These are phyloP conservation scores for Trametes pubescens DNA, from an alignment of 1,284 basidiomycete species.

Conservation along the genomic window DNA sequence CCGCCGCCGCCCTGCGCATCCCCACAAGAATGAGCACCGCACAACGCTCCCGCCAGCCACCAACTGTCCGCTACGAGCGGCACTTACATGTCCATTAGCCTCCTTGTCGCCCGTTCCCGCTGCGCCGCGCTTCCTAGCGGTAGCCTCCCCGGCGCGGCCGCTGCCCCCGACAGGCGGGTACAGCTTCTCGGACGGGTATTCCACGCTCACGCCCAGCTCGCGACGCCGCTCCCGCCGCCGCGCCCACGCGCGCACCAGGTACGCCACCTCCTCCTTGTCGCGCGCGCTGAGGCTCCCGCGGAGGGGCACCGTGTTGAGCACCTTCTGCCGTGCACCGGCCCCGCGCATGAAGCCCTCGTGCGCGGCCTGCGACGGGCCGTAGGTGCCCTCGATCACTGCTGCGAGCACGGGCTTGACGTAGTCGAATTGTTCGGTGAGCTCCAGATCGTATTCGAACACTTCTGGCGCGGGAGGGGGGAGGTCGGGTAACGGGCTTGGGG, in stretches of 20 bases:
- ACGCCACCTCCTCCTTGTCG: constrained; percentile 58
- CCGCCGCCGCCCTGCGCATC: background rate
- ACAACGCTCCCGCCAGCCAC: background rate
- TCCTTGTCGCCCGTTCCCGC: background rate
- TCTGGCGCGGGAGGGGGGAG: constrained; percentile 45
- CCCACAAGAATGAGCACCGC: constrained; percentile 13
- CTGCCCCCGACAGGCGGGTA: constrained; percentile 2
- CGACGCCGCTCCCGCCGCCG: constrained; percentile 47
- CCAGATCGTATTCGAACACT: constrained; percentile 54
- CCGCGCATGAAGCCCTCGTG: constrained; percentile 67
- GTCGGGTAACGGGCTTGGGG: constrained; percentile 49
- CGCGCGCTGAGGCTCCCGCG: constrained; percentile 61
- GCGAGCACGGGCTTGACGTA: constrained; percentile 69
- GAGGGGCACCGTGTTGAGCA: constrained; percentile 56
- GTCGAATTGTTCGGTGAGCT: constrained; percentile 64
- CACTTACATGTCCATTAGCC: constrained; percentile 20
- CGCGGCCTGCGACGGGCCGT: constrained; percentile 56
- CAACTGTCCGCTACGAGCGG: background rate
- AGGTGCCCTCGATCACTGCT: constrained; percentile 63
- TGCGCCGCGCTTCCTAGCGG: background rate
- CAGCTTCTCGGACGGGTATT: constrained; percentile 23
- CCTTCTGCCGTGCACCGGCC: constrained; percentile 52
- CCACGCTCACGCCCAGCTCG: constrained; percentile 32
- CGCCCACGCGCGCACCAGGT: constrained; percentile 61
- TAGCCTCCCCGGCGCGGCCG: background rate